Base-by-base conservation (phyloP, 768 basidiomycete genomes). In the Sutorius australiensis region DNA sequence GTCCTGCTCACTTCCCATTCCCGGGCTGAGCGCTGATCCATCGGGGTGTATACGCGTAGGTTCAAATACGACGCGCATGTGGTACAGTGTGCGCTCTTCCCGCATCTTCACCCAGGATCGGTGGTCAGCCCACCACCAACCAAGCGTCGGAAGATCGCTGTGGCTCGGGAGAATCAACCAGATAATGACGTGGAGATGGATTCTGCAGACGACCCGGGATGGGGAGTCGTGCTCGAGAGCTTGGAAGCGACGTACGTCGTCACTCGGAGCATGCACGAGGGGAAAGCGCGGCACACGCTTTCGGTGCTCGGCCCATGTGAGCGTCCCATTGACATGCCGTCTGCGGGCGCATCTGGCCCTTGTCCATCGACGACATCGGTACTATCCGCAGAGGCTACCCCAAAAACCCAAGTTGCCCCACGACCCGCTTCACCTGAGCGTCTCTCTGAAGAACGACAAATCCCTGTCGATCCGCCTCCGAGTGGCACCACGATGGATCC, bases 31-130 rank as follows among this genome's bases (percentile, higher is more conserved):
- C 30, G 19, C 33, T 48, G 44, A 42, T 44, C n/a, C 13, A 36
- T 34, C 24, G 37, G 24, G 39, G 21, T 39, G 33, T 30, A 19
- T 43, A 30, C 28, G 10, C 19, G 38, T 36, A 84, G 82, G 48
- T 83, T 77, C 53, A 82, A 82, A 65, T 84, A 81, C 54, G 69
- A 77, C 8, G 75, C 80, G 0, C 61, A 61, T 5, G 62, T 75
- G 3, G 66, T 83, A 7, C 70, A 70, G 28, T 67, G 68, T 28
- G 67, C 74, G 1, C 67, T 83, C 13, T 82, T 82, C 64, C 77
- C 80, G 17, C 57, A 64, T 30, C 54, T 57, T 21, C 51, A 55
- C 17, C 56, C 38, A 34, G 62, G 32, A 6, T 56, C 60, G n/a
- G 42, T 51, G n/a, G 21, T 60, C 16, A 31, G 6, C 14, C 65